These are phyloP conservation scores for Rubroshorea leprosula DNA, from an alignment of 345 rosid genomes.

Conservation along the genomic window DNA sequence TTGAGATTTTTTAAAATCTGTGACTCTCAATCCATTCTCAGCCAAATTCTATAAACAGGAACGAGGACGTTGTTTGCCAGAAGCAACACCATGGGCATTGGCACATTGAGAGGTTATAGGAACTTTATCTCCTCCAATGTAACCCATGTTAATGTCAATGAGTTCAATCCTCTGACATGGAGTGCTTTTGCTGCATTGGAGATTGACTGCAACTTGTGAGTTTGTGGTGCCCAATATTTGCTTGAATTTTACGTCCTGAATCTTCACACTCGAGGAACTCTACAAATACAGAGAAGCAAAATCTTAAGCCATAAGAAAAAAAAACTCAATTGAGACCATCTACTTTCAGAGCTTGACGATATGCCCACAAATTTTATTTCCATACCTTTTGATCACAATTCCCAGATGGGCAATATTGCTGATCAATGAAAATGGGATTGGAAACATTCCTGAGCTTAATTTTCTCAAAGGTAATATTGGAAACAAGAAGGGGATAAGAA, in stretches of 20 bases:
- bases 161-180: slow-evolving; percentile 20
- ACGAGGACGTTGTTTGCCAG: slow-evolving; percentile 20
- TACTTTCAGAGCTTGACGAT: too few relatives aligned
- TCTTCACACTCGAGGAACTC: slow-evolving; percentile 12
- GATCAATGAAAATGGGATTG: slow-evolving; percentile 35
- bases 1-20: too few relatives aligned
- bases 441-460: slow-evolving; percentile 15
- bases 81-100: slow-evolving; percentile 15
- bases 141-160: slow-evolving; percentile 13
- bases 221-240: slow-evolving; percentile 20
- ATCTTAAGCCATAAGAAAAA: too few relatives aligned
- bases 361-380: too few relatives aligned
- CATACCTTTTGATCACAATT: slow-evolving; percentile 11
- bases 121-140: not conserved
- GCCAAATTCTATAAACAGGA: slow-evolving; percentile 14
- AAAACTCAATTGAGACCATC: too few relatives aligned
- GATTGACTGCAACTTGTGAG: slow-evolving; percentile 14
- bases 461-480: slow-evolving; percentile 11
- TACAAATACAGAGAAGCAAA: not conserved
- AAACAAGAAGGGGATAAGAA: slow-evolving; percentile 5
- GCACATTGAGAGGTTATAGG: slow-evolving; percentile 10
- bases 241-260: slow-evolving; percentile 12
- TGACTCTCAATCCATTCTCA: too few relatives aligned
- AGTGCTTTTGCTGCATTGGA: slow-evolving; percentile 15
- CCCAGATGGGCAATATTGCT: slow-evolving; percentile 26